Percentiles rank a stretch among this genome's conserved stretches.
These are phyloP conservation scores for Thraustochytrium sp. DNA, from an alignment of 352 stramenopile genomes.

Conservation along the genomic window DNA sequence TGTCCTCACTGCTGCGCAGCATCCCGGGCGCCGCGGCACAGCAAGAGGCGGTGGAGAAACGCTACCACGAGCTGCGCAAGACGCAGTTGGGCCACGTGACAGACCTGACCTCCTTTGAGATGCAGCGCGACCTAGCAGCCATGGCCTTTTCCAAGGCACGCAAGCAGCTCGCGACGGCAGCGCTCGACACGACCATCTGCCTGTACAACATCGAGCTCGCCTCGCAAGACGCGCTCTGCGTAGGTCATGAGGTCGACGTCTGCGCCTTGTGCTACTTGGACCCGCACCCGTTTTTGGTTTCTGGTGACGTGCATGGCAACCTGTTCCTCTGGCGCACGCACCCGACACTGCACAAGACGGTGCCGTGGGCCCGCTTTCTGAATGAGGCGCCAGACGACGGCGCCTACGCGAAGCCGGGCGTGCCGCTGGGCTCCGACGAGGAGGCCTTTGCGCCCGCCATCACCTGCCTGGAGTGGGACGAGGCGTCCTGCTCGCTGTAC, in stretches of 20 bases:
- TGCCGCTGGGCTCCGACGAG: background rate
- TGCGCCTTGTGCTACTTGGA: constrained; percentile 38
- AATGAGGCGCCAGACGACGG: background rate
- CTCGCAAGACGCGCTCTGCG: constrained; percentile 43
- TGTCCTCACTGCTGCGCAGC: constrained; percentile 56
- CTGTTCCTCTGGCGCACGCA: constrained; percentile 21
- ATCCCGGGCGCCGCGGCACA: constrained; percentile 55
- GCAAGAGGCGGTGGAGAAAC: constrained; percentile 52
- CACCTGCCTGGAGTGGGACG: background rate
- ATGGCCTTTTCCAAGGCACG: constrained; percentile 64
- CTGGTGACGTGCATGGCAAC: constrained; percentile 3
- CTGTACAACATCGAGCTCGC: constrained; percentile 76
- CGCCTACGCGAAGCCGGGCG: background rate
- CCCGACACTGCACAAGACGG: background rate
- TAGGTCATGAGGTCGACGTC: constrained; percentile 3
- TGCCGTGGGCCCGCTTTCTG: constrained; percentile 24
- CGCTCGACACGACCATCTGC: constrained; percentile 63
- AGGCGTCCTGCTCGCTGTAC: background rate
- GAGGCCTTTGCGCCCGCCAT: background rate
- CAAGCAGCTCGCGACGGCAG: constrained; percentile 66
- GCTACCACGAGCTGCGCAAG: background rate
- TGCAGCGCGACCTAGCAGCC: constrained; percentile 62
- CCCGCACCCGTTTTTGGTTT: constrained; percentile 43
- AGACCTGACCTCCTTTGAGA: background rate
- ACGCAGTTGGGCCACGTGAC: background rate